Percentiles rank a stretch among this genome's conserved stretches.
Conservation (phyloP, 768 basidiomycete species). For the Kwoniella mangroviensis region DNA sequence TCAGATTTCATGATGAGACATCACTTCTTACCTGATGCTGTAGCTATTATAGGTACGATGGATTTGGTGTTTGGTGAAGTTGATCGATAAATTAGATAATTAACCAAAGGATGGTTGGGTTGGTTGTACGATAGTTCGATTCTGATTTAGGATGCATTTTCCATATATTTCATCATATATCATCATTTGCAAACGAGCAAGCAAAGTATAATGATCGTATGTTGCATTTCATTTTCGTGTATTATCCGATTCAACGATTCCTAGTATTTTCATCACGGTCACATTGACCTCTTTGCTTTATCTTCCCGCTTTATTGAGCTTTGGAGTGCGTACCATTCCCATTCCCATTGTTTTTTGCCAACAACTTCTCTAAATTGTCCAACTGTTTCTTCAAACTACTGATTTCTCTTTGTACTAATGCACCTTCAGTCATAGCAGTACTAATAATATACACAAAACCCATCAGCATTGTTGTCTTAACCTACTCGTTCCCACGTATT, state of each 20-base stretch:
- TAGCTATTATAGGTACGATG: slow-evolving; percentile 98
- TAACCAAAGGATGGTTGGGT: not conserved
- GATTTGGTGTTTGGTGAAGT: slow-evolving; percentile 95
- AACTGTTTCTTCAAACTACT: slow-evolving; percentile 42
- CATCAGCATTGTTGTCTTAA: not conserved
- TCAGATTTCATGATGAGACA: slow-evolving; percentile 86
- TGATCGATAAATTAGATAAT: slow-evolving; percentile 36
- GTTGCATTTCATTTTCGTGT: no score
- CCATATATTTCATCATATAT: not conserved
- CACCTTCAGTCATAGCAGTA: slow-evolving; percentile 52
- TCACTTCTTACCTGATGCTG: slow-evolving; percentile 85
- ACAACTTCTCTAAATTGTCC: slow-evolving; percentile 41
- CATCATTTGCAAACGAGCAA: not conserved
- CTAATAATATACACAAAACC: slow-evolving; percentile 17
- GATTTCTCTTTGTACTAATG: slow-evolving; percentile 49
- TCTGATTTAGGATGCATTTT: not conserved
- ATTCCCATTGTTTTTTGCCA: not conserved
- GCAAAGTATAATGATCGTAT: no score
- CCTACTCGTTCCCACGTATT: not conserved
- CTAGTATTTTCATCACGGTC: no score
- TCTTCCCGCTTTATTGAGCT: no score
- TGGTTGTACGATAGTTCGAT: slow-evolving; percentile 8
- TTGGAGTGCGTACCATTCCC: not conserved
- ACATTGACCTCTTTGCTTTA: no score
- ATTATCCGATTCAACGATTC: no score